Conservation (phyloP, 257 asterid genomes). For the Perilla frutescens region DNA sequence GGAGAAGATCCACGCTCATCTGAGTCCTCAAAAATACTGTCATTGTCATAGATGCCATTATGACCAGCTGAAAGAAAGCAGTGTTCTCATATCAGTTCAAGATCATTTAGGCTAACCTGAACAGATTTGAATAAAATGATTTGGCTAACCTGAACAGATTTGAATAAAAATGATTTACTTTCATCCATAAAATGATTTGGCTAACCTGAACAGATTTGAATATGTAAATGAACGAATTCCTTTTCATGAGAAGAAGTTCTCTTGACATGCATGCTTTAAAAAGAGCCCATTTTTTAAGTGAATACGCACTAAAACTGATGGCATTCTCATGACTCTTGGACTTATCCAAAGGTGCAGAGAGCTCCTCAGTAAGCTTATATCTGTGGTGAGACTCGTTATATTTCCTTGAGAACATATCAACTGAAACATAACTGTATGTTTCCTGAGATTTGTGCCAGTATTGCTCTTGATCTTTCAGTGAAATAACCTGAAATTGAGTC, state of each 20-base stretch:
- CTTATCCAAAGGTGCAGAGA: slow-evolving; percentile 42
- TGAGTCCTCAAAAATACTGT: slow-evolving; percentile 51
- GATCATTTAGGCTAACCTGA: too few species aligned
- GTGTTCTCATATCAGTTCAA: too few species aligned
- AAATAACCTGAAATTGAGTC: slow-evolving; percentile 49
- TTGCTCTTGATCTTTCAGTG: slow-evolving; percentile 56
- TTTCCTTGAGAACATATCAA: slow-evolving; percentile 41
- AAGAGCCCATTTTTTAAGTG: slow-evolving; percentile 45
- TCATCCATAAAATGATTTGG: not conserved
- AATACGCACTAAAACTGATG: slow-evolving; percentile 39
- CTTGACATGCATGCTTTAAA: slow-evolving; percentile 47
- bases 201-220: slow-evolving; percentile 50
- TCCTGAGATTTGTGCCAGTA: slow-evolving; percentile 44
- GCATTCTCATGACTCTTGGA: slow-evolving; percentile 41
- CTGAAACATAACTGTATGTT: slow-evolving; percentile 42
- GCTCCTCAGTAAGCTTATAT: slow-evolving; percentile 37
- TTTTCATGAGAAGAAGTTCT: slow-evolving; percentile 55
- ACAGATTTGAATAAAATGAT: too few species aligned
- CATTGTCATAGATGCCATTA: slow-evolving; percentile 46
- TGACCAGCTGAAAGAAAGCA: slow-evolving; percentile 43
- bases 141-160: slow-evolving; percentile 44
- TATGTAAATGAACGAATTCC: slow-evolving; percentile 49
- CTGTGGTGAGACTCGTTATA: slow-evolving; percentile 42
- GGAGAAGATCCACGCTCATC: slow-evolving; percentile 43
- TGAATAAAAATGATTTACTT: slow-evolving; percentile 26